phyloP scores from a whole-genome alignment of 2,329 filamentous ascomycete species.

The Scolecobasidium constrictum region DNA sequence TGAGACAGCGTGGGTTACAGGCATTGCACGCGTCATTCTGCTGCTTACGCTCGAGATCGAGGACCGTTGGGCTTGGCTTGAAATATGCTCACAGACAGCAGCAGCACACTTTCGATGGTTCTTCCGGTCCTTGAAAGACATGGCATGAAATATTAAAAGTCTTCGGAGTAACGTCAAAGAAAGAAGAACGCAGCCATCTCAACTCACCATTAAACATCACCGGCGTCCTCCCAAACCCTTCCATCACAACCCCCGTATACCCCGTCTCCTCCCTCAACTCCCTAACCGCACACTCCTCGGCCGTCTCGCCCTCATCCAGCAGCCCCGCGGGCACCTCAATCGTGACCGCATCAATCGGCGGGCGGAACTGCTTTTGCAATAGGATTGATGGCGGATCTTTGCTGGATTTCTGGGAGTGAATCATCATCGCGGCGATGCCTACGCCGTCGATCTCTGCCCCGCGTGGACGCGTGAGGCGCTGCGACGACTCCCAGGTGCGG shows the following conservation, averaged over 20 bases:
- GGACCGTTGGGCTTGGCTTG: too few species aligned
- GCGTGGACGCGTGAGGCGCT: constrained; percentile 56
- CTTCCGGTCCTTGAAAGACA: not conserved
- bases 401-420: constrained; percentile 30
- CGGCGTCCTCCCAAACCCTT: constrained; percentile 25
- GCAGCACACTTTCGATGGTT: too few species aligned
- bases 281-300: constrained; percentile 46
- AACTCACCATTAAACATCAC: constrained; percentile 33
- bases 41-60: too few species aligned
- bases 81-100: too few species aligned
- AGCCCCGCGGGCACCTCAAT: constrained; percentile 54
- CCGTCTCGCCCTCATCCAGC: constrained; percentile 47
- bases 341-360: constrained; percentile 47
- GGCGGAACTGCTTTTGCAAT: constrained; percentile 44
- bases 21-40: not conserved
- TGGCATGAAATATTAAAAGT: not conserved
- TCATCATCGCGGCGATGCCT: constrained; percentile 50
- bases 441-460: constrained; percentile 58
- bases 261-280: constrained; percentile 56
- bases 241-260: constrained; percentile 40
- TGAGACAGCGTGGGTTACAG: not conserved
- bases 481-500: constrained; percentile 61
- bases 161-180: constrained; percentile 1
- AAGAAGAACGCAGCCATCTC: not conserved
- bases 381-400: constrained; percentile 21